These are phyloP conservation scores for Sphaerulina vaccinii DNA, from an alignment of 2,329 filamentous ascomycete species.

Conservation along the genomic window DNA sequence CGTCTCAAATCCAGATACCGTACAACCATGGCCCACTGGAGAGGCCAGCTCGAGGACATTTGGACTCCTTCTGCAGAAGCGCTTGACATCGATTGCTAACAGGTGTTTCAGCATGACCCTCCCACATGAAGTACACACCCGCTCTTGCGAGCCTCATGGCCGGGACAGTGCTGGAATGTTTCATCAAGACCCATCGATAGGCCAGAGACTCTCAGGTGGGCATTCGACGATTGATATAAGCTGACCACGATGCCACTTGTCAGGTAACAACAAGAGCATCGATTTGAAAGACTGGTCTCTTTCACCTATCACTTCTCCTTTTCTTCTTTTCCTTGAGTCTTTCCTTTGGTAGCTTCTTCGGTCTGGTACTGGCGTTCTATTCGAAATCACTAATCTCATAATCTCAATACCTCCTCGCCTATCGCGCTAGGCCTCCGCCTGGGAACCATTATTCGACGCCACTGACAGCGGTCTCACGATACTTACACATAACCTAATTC, in stretches of 20 bases:
- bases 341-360: slow-evolving; percentile 33
- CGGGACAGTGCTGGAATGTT: slow-evolving; percentile 15
- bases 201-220: background rate
- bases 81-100: slow-evolving; percentile 18
- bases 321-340: slow-evolving; percentile 35
- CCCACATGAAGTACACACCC: slow-evolving; percentile 12
- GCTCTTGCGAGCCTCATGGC: background rate
- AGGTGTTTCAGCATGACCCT: slow-evolving; percentile 25
- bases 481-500: too few relatives aligned
- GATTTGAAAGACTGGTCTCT: slow-evolving; percentile 10
- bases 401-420: slow-evolving; percentile 14
- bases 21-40: slow-evolving; percentile 23
- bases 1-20: slow-evolving; percentile 23
- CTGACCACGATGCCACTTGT: slow-evolving; percentile 11
- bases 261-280: slow-evolving; percentile 6
- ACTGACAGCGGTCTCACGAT: background rate
- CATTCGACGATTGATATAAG: slow-evolving; percentile 27
- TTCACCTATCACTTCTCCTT: slow-evolving; percentile 21
- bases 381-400: slow-evolving; percentile 23
- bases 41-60: slow-evolving; percentile 6
- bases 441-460: background rate
- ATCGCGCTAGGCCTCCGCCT: background rate
- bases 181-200: slow-evolving; percentile 15
- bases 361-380: slow-evolving; percentile 35
- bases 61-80: slow-evolving; percentile 18